A percentile compares a stretch with the other conserved stretches of the same genome.
These are phyloP conservation scores for Pleurotus platypus DNA, from an alignment of 768 basidiomycete genomes.

Conservation along the genomic window DNA sequence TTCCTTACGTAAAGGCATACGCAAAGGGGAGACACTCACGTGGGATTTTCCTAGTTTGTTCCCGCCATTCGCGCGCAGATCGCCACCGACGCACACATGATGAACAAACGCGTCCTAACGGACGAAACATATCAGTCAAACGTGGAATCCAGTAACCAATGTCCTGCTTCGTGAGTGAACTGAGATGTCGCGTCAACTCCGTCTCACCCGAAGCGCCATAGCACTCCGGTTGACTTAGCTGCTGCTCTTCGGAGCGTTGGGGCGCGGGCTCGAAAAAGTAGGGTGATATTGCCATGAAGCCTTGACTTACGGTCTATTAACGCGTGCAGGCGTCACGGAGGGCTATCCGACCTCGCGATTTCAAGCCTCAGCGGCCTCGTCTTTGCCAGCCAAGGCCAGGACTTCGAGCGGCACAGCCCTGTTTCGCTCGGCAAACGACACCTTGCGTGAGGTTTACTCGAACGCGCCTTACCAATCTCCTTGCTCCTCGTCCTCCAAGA, in stretches of 20 bases:
- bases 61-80: not conserved
- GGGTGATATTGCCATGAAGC: conserved; percentile 23
- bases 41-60: not conserved
- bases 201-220: conserved; percentile 15
- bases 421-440: conserved; percentile 57
- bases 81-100: conserved; percentile 4
- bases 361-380: conserved; percentile 24
- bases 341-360: conserved; percentile 42
- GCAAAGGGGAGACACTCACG: not conserved
- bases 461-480: conserved; percentile 7
- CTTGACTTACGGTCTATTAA: conserved; percentile 20
- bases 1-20: not conserved
- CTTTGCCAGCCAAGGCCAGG: conserved; percentile 27
- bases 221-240: conserved; percentile 45
- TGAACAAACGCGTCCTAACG: conserved; percentile 26
- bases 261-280: conserved; percentile 61
- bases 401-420: conserved; percentile 32
- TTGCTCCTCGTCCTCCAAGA: conserved; percentile 20
- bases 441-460: conserved; percentile 42
- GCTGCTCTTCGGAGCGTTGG: conserved; percentile 54
- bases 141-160: not conserved
- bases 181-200: conserved; percentile 8
- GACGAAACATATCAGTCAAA: conserved; percentile 12
- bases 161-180: conserved; percentile 6
- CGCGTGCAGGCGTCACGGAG: conserved; percentile 48